A percentile compares a stretch with the other conserved stretches of the same genome.
Conservation (phyloP, 345 rosid species). For the Crucihimalaya himalaica region DNA sequence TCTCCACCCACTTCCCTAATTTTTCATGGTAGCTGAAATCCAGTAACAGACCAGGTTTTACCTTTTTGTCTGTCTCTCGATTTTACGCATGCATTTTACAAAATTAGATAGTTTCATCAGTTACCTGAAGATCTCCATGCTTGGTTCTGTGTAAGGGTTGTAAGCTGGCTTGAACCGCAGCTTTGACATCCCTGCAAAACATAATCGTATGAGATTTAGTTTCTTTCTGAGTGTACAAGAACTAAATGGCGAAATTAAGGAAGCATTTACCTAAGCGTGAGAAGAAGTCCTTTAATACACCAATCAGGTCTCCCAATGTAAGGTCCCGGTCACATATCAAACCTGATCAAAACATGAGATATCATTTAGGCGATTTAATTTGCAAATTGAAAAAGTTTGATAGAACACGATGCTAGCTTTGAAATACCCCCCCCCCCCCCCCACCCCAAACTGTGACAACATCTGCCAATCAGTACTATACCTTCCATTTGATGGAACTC, state of each 20-base stretch:
- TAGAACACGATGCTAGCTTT: too few species aligned
- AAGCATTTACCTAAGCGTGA: constrained; percentile 70
- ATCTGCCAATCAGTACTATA: constrained; percentile 36
- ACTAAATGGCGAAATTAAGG: background rate
- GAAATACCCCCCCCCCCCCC: too few species aligned
- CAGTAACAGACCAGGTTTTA: background rate
- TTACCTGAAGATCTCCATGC: constrained; percentile 96
- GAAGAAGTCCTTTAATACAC: constrained; percentile 84
- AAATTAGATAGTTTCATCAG: background rate
- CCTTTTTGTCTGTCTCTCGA: background rate
- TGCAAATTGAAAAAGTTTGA: too few species aligned
- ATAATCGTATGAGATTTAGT: background rate
- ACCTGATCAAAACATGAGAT: constrained; percentile 51
- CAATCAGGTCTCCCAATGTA: constrained; percentile 88
- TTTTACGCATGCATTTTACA: too few species aligned
- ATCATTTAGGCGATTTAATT: background rate
- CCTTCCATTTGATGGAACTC: constrained; percentile 99
- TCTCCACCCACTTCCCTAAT: constrained; percentile 84
- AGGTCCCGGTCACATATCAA: constrained; percentile 90
- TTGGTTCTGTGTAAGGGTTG: constrained; percentile 97
- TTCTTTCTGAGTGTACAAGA: background rate
- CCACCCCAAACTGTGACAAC: background rate
- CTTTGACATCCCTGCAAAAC: constrained; percentile 73
- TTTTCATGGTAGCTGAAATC: constrained; percentile 80
- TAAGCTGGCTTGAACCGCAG: constrained; percentile 91